Base-by-base conservation (phyloP, 345 rosid genomes). In the Pistacia atlantica region DNA sequence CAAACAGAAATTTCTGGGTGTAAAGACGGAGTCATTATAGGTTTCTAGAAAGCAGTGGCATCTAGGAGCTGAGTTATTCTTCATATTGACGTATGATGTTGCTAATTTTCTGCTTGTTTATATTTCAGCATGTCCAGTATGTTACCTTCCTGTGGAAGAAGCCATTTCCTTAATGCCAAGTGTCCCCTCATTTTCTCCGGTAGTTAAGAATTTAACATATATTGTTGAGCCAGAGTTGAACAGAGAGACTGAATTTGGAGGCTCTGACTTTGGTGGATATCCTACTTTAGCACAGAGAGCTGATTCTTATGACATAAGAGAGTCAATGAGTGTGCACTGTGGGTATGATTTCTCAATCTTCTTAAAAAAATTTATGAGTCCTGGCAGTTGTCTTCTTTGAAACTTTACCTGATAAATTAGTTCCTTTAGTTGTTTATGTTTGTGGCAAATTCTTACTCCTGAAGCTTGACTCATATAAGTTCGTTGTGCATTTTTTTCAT, bases 261-360 rank as follows among this genome's bases (percentile, higher is more conserved):
- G 99, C 74, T 97, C 99, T 1, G 97, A 91, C 31, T 97, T 97
- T 84, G 98, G 99, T 74, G 99, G 99, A 69, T 97, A 87, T 84
- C 96, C 99, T 81, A 87, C 97, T 75, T 77, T 94, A 75, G 87
- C 83, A 76, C 91, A 91, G 65, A 87, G 99, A 85, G 89, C 77
- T 79, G 93, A 92, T 78, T 94, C 97, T 74, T 94, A 87, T 85
- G 87, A 94, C 68, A 84, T 94, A 80, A 86, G 85, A 82, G 97
- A 91, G 79, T 89, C 91, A 18, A 97, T 97, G 98, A 88, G 72
- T 22, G 80, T 97, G 81, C 93, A 92, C 73, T 97, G 98, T 78
- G 98, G 99, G 99, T 96, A 85, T 76, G 98, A 62, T 66, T 82
- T 64, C 61, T 56, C 59, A 72, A 33, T 49, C 16, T 28, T 54